These are phyloP conservation scores for Penicillium sp. DNA, from an alignment of 2,329 filamentous ascomycete genomes.

Conservation along the genomic window DNA sequence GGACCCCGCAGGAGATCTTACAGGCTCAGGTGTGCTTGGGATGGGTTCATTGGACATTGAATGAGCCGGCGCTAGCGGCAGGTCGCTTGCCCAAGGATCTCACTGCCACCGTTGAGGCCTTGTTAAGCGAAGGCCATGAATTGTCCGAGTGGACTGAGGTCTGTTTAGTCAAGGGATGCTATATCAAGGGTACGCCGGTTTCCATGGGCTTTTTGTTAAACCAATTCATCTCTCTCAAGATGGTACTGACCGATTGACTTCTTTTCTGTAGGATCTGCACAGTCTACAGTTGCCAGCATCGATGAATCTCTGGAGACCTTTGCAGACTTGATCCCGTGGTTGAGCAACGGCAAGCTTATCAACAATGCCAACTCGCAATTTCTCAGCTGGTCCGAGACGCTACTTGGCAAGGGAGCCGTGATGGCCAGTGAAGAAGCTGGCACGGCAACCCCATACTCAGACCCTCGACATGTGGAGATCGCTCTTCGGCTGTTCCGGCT, in stretches of 20 bases:
- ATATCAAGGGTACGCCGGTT: constrained; percentile 65
- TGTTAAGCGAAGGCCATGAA: constrained; percentile 54
- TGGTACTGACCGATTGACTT: not conserved
- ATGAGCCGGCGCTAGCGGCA: constrained; percentile 65
- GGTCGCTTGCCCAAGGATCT: constrained; percentile 65
- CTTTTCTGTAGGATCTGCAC: constrained; percentile 43
- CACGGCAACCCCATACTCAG: constrained; percentile 18
- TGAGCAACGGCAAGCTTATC: constrained; percentile 43
- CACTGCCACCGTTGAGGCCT: constrained; percentile 54
- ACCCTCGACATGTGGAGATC: constrained; percentile 32
- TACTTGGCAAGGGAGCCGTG: constrained; percentile 73
- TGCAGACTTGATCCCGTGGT: constrained; percentile 63
- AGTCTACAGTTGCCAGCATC: constrained; percentile 42
- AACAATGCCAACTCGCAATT: constrained; percentile 63
- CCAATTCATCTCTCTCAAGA: not conserved
- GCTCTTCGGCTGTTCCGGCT: constrained; percentile 52
- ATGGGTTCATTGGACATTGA: constrained; percentile 79
- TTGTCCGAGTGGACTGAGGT: constrained; percentile 77
- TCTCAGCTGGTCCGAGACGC: constrained; percentile 75
- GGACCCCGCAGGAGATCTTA: constrained; percentile 58
- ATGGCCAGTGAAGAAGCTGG: constrained; percentile 59
- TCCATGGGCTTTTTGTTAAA: not conserved
- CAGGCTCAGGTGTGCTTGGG: constrained; percentile 82
- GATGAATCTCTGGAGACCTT: constrained; percentile 68
- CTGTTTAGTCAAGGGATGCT: constrained; percentile 76